These are phyloP conservation scores for Arabidopsis arenosa DNA, from an alignment of 345 rosid genomes.

Conservation along the genomic window DNA sequence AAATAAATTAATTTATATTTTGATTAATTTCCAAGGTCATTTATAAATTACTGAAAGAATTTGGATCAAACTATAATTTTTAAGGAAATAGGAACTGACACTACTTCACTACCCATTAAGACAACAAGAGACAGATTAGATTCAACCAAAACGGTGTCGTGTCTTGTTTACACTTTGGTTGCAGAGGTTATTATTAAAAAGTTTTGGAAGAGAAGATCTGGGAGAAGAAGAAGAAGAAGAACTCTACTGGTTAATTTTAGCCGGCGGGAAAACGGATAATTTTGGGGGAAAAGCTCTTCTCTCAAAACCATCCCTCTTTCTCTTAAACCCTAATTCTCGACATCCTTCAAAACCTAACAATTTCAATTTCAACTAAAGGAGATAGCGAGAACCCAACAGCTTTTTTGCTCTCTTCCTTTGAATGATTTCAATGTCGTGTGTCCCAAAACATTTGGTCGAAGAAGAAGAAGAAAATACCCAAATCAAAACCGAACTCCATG, in stretches of 20 bases:
- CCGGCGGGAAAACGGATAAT: constrained; percentile 65
- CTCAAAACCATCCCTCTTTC: constrained; percentile 35
- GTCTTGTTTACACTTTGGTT: neutral
- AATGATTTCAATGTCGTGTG: constrained; percentile 44
- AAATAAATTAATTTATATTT: no score
- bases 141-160: neutral
- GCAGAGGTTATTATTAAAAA: constrained; percentile 2
- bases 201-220: constrained; percentile 25
- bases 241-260: constrained; percentile 1
- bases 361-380: neutral
- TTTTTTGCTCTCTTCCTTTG: neutral
- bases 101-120: neutral
- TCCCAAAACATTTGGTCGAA: constrained; percentile 18
- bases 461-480: constrained; percentile 38
- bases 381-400: neutral
- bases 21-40: no score
- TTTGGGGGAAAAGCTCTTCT: constrained; percentile 38
- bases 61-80: neutral
- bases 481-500: constrained; percentile 43
- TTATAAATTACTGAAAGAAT: neutral
- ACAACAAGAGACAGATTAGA: neutral
- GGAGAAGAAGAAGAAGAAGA: neutral
- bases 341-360: neutral
- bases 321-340: constrained; percentile 48
- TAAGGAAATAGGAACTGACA: neutral